These are phyloP conservation scores for Novymonas esmeraldas DNA, from an alignment of 208 protist genomes.

Conservation along the genomic window DNA sequence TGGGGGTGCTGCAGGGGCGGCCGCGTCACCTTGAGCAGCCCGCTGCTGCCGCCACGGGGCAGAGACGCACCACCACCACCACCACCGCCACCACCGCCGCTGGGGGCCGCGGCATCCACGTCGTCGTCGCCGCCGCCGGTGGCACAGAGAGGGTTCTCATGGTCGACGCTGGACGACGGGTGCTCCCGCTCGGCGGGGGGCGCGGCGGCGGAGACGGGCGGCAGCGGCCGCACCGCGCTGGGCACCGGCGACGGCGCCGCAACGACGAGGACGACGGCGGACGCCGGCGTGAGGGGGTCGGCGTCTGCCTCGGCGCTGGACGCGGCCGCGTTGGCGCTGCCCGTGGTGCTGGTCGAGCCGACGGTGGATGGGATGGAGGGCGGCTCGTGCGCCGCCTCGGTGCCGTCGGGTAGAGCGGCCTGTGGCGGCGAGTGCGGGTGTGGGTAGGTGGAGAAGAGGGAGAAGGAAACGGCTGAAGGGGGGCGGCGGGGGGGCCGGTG, in stretches of 20 bases:
- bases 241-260: neutral
- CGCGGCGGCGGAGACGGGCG: neutral
- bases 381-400: neutral
- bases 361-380: neutral
- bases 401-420: neutral
- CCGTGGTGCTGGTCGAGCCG: neutral
- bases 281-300: neutral
- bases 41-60: neutral
- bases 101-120: slow-evolving; percentile 5
- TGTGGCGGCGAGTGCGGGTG: neutral
- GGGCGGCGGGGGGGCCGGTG: slow-evolving; percentile 10
- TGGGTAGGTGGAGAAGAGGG: neutral
- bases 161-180: neutral
- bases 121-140: no score
- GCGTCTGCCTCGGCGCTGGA: neutral
- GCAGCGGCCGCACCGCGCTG: neutral
- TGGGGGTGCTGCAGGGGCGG: slow-evolving; percentile 14
- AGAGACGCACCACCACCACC: neutral
- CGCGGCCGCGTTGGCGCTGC: neutral
- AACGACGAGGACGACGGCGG: neutral
- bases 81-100: neutral
- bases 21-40: slow-evolving; percentile 10
- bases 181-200: neutral
- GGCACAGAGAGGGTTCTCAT: no score
- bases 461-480: slow-evolving; percentile 17